Evolutionary conservation across 2,329 filamentous ascomycete genomes (phyloP), one percentile per base, ranked within the genome.

Genomic region (Ploettnerulaceae sp.): DNA sequence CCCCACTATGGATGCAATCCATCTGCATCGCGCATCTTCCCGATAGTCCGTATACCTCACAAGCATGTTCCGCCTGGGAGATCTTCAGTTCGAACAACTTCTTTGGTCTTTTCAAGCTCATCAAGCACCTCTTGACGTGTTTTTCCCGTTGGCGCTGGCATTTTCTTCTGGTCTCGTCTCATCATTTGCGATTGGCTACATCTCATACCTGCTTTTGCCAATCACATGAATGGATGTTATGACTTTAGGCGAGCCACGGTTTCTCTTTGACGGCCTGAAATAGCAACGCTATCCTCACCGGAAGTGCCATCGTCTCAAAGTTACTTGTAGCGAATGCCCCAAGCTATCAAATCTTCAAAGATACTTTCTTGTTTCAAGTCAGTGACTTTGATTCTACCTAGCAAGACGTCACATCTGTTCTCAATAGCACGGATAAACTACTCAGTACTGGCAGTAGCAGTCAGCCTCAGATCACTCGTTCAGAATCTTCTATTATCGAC

Each of bases 201-300:
- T 52, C 56, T 61, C 51, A 52, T 51, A 51, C 59, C 54, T 59
- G 55, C 55, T 53, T 31, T 56, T 59, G 52, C 71, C 70, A 72
- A 73, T 73, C 69, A 72, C 67, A 64, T 69, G 64, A 55, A 66
- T 64, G 64, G 58, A 58, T 66, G 57, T 57, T 51, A 57, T 58
- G 59, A 64, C n/a, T 61, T 64, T 64, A 69, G 64, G 61, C 64
- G 61, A 69, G 64, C 64, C 64, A 70, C 66, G 61, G 64, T 67
- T 64, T 63, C 65, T 61, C 67, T 63, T 58, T 63, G 59, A 62
- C 63, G 61, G 60, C 60, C 63, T 60, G 60, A 63, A 62, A 61
- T 63, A 58, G 53, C 52, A 60, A 59, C 58, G 58, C 55, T 55
- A 56, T 58, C 51, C 54, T 57, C 58, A 49, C 56, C 54, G 51